Conservation (phyloP, 495 filamentous ascomycete species). For the Tuber microsphaerosporum region DNA sequence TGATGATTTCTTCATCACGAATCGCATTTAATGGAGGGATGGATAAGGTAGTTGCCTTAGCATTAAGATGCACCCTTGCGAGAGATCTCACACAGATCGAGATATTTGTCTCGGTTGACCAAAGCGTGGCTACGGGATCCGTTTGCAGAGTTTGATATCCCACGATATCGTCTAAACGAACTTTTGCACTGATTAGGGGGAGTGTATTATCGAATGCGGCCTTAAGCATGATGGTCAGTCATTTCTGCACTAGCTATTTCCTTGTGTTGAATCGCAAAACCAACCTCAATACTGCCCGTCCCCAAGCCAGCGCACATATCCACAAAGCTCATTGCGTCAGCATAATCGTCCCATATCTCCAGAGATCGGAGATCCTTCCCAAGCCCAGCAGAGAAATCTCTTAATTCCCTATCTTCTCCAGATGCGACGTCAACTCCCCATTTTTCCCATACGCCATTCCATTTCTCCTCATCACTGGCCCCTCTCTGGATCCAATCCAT, state of each 20-base stretch:
- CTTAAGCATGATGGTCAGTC: slow-evolving; percentile 13
- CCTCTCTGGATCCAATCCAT: slow-evolving; percentile 65
- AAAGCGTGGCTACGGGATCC: slow-evolving; percentile 21
- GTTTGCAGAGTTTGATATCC: slow-evolving; percentile 33
- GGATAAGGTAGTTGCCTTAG: slow-evolving; percentile 17
- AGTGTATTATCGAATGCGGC: slow-evolving; percentile 28
- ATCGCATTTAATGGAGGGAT: background rate
- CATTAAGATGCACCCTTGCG: slow-evolving; percentile 35
- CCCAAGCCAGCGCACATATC: slow-evolving; percentile 49
- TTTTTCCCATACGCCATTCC: slow-evolving; percentile 50
- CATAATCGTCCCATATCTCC: slow-evolving; percentile 39
- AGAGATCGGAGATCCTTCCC: slow-evolving; percentile 9
- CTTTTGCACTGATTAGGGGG: slow-evolving; percentile 28
- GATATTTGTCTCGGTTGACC: slow-evolving; percentile 36
- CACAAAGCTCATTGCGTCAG: slow-evolving; percentile 48
- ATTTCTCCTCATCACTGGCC: slow-evolving; percentile 46
- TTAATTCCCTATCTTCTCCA: slow-evolving; percentile 38
- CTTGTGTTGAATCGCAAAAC: slow-evolving; percentile 11
- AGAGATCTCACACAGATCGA: slow-evolving; percentile 37
- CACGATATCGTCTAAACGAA: slow-evolving; percentile 42
- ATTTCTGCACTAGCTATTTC: slow-evolving; percentile 29
- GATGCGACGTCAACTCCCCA: slow-evolving; percentile 52
- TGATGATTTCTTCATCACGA: slow-evolving; percentile 26
- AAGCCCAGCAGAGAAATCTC: slow-evolving; percentile 5
- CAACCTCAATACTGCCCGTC: slow-evolving; percentile 43